Percentiles rank a stretch among this genome's conserved stretches.
Conservation (phyloP, 1,284 basidiomycete genomes). For the Athelia sp. region DNA sequence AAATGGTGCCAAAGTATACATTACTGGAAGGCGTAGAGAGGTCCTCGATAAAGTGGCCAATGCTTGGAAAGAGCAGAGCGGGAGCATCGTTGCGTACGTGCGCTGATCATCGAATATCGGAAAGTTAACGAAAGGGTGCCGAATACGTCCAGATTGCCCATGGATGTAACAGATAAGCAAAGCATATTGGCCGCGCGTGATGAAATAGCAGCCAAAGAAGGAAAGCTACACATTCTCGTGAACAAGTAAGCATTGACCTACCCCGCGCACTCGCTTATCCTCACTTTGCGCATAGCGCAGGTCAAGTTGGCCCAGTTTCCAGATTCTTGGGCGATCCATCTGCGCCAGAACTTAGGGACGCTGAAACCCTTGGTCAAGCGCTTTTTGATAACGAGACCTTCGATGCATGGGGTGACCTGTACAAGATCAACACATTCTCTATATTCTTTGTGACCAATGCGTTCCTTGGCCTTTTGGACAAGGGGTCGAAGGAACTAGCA, state of each 20-base stretch:
- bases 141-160: constrained; percentile 39
- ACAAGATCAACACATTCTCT: constrained; percentile 63
- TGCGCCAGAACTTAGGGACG: constrained; percentile 53
- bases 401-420: constrained; percentile 57
- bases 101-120: constrained; percentile 1
- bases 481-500: constrained; percentile 52
- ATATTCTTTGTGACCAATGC: constrained; percentile 72
- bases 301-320: constrained; percentile 61
- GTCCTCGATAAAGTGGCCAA: constrained; percentile 55
- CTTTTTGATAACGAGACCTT: constrained; percentile 65
- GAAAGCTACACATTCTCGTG: constrained; percentile 71
- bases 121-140: constrained; percentile 1
- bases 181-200: constrained; percentile 57
- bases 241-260: constrained; percentile 58
- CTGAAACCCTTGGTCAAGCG: constrained; percentile 56
- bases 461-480: constrained; percentile 69
- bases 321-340: constrained; percentile 50
- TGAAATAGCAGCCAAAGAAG: constrained; percentile 53
- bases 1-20: constrained; percentile 42
- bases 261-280: not conserved
- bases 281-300: constrained; percentile 44
- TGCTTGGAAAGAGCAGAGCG: constrained; percentile 41
- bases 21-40: constrained; percentile 31
- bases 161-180: constrained; percentile 69
- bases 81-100: constrained; percentile 53